phyloP scores from a whole-genome alignment of 129 eudicot genomes.

The Gnaphalium uliginosum region DNA sequence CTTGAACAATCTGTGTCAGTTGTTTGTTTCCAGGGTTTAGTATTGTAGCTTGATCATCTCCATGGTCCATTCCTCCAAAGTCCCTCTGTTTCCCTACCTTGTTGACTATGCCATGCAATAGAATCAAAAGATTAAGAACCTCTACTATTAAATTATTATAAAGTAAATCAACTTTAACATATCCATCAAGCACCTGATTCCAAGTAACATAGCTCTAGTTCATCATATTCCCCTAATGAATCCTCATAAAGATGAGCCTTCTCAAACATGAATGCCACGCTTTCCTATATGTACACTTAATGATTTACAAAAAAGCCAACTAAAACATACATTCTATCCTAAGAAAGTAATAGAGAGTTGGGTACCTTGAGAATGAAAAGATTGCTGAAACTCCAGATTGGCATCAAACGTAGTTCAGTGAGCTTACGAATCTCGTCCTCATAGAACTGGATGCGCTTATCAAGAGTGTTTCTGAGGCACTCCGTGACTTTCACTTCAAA shows the following conservation, averaged over 20 bases:
- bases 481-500: conserved; percentile 78
- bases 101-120: conserved; percentile 49
- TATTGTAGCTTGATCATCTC: conserved; percentile 91
- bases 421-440: conserved; percentile 96
- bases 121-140: conserved; percentile 14
- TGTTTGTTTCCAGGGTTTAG: conserved; percentile 69
- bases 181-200: conserved; percentile 72
- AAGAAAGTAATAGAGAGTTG: neutral
- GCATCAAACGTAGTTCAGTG: conserved; percentile 90
- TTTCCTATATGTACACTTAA: conserved; percentile 58
- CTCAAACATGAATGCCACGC: conserved; percentile 94
- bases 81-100: conserved; percentile 62
- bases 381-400: conserved; percentile 89
- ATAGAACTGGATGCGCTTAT: conserved; percentile 82
- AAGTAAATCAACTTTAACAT: neutral
- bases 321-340: neutral
- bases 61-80: conserved; percentile 85
- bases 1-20: conserved; percentile 77
- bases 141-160: neutral
- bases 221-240: conserved; percentile 90
- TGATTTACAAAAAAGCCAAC: neutral
- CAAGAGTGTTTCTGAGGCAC: conserved; percentile 77
- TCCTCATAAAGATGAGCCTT: conserved; percentile 96
- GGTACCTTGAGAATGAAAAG: conserved; percentile 84
- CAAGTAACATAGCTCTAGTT: conserved; percentile 82